phyloP scores from a whole-genome alignment of 768 basidiomycete genomes.

The Hygrocybe punicea region DNA sequence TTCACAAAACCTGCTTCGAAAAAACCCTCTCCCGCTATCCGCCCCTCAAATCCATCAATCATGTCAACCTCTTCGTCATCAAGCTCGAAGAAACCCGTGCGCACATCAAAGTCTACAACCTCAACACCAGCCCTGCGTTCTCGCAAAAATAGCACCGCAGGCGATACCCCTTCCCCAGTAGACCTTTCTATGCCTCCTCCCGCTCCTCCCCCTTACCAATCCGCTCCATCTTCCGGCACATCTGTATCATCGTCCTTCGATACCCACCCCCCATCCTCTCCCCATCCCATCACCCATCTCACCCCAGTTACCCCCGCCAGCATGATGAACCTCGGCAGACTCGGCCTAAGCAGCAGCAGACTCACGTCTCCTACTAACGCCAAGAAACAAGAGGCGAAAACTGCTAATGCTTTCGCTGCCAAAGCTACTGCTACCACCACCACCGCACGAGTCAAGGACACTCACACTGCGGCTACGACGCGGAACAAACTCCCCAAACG shows the following conservation, averaged over 20 bases:
- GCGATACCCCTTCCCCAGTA: slow-evolving; percentile 80
- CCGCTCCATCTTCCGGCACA: too few species aligned
- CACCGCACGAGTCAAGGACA: slow-evolving; percentile 17
- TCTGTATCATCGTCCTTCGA: too few species aligned
- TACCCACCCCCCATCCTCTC: slow-evolving; percentile 10
- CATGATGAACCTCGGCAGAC: slow-evolving; percentile 82
- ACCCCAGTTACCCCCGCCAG: slow-evolving; percentile 87
- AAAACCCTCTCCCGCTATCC: slow-evolving; percentile 51
- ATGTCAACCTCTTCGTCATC: slow-evolving; percentile 13
- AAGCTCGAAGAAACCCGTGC: slow-evolving; percentile 21
- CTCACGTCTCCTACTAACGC: slow-evolving; percentile 33
- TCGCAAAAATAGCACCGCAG: slow-evolving; percentile 41
- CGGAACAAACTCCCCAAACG: slow-evolving; percentile 28
- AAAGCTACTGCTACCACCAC: too few species aligned
- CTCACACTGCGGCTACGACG: slow-evolving; percentile 1
- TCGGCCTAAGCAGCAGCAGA: slow-evolving; percentile 46
- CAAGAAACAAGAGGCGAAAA: not conserved
- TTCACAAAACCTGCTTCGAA: slow-evolving; percentile 45
- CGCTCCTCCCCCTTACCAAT: slow-evolving; percentile 40
- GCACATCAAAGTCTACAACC: slow-evolving; percentile 52
- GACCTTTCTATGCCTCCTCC: slow-evolving; percentile 89
- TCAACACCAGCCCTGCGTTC: slow-evolving; percentile 57
- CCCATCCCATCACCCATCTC: slow-evolving; percentile 52
- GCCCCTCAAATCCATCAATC: slow-evolving; percentile 28
- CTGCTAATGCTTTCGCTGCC: too few species aligned